Base-by-base conservation (phyloP, 2,329 filamentous ascomycete species). In the Furcasterigmium sp. region DNA sequence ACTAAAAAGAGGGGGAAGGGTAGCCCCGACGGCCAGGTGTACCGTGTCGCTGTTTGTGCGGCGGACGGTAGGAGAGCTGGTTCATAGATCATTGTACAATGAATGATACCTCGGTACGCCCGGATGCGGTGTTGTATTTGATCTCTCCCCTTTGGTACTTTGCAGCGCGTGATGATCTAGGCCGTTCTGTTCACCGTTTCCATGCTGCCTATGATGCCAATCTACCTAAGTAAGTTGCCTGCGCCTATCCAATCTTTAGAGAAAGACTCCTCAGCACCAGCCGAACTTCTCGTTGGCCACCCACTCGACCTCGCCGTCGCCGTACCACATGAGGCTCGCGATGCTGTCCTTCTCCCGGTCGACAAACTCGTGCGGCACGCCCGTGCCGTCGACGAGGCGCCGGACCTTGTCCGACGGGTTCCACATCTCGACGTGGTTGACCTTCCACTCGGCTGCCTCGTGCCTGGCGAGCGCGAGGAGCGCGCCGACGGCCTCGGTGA, bases 351-450 rank as follows among this genome's bases (percentile, higher is more conserved):
- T 65, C 43, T 89, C 78, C 26, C 87, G 68, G 3, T 76, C 69
- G 1, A 80, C 70, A 45, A 67, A 65, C 23, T 65, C 57, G 43
- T 76, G 68, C 17, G 73, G 58, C 14, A 88, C 52, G 8, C 70
- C 71, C 3, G 67, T 63, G 20, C 55, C 57, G 30, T 70, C 62
- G 1, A 82, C 63, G 32, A 84, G 53, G 14, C 60, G 49, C 57
- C 59, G 59, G 20, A 82, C 59, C 49, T 73, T 54, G 7, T 76
- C 67, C 4, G 75, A 76, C 0, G 91, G 90, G 57, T 93, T 95
- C 91, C 91, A 97, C 41, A 91, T 69, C 59, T 90, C 77, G 4
- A 95, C 78, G 37, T 79, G 73, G 32, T 73, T 70, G 66, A 88
- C 80, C 36, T 76, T 69, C 85, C 87, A 95, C 44, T 78, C 70